Base-by-base conservation (phyloP, 2,329 filamentous ascomycete genomes). In the Pseudopyricularia javanii region DNA sequence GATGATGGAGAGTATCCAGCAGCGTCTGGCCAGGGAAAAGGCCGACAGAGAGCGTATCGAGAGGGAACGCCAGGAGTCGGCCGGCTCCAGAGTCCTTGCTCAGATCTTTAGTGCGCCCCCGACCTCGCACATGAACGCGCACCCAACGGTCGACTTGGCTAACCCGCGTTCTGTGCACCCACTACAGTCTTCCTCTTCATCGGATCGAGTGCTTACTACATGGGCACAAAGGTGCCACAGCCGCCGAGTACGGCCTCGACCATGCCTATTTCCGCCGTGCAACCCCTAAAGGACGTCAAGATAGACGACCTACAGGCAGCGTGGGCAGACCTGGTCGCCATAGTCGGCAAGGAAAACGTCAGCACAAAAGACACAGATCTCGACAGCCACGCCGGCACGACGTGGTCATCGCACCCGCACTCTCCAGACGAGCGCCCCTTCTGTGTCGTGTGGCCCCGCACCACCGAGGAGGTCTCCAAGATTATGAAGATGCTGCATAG, bases 401-500 rank as follows among this genome's bases (percentile, higher is more conserved):
- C 76, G 47, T 86, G 81, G 81, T 84, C 80, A 47, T 76, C 79
- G 30, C 79, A 85, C 65, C 70, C 70, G 48, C 67, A 70, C 49
- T 67, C 68, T 30, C 66, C 71, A 14, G 63, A 70, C 2, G 71
- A 81, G 54, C 70, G 72, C 47, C 75, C 80, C 12, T 85, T 85
- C 63, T 76, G 89, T 64, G 74, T 96, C 51, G 77, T 95, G 40
- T 91, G 83, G 63, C 91, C 90, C 0, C 73, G 70, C 45, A 81
- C 76, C 34, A 96, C 91, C 1, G 85, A 91, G 58, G 85, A 96
- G 60, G 89, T 95, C 8, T 85, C 86, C n/a, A 73, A 76, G 57
- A 80, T 96, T 55, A 91, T 95, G 84, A 91, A 91, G 70, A 71
- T 95, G 53, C 95, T 91, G 70, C 88, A 95, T 66, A 68, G 73